Evolutionary conservation across 805 yeast genomes (phyloP).

Genomic region (Candida andamanensis): DNA sequence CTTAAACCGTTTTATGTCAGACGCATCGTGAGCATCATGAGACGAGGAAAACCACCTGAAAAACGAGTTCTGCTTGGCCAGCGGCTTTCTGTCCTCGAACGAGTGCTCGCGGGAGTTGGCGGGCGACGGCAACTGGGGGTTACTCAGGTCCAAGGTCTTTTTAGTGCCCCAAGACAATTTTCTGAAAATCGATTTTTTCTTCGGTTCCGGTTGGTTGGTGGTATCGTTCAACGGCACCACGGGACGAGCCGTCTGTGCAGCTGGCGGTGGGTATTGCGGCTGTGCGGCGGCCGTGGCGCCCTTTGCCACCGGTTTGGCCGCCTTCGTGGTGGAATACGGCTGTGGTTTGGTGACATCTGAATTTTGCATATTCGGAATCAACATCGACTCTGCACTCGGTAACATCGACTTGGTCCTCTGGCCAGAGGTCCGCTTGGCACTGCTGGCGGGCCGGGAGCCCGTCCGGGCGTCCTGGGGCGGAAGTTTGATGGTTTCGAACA

Average conservation of each 20-base stretch:
- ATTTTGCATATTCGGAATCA: conserved; percentile 22
- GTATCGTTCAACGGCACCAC: conserved; percentile 35
- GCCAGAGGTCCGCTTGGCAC: not conserved
- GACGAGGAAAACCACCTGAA: conserved; percentile 41
- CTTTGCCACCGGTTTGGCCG: conserved; percentile 1
- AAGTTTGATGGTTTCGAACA: conserved; percentile 44
- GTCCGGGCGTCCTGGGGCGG: conserved; percentile 31
- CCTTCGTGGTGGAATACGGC: conserved; percentile 10
- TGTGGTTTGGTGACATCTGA: conserved; percentile 12
- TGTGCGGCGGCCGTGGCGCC: conserved; percentile 3
- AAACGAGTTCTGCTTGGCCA: conserved; percentile 22
- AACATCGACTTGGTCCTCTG: conserved; percentile 21
- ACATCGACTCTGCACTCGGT: conserved; percentile 34
- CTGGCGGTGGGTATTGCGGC: conserved; percentile 15
- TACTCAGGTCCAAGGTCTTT: conserved; percentile 24
- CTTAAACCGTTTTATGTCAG: conserved; percentile 30
- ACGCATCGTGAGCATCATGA: conserved; percentile 13
- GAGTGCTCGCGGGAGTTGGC: conserved; percentile 26
- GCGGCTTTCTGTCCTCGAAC: conserved; percentile 21
- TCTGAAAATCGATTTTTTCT: conserved; percentile 40
- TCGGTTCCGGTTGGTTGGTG: conserved; percentile 24
- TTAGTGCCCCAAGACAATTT: conserved; percentile 48
- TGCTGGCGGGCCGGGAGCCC: conserved; percentile 1
- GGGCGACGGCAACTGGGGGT: conserved; percentile 30
- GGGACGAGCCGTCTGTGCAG: conserved; percentile 13